Evolutionary conservation across 306 rosid genomes (phyloP).

Genomic region (Luffa acutangula): DNA sequence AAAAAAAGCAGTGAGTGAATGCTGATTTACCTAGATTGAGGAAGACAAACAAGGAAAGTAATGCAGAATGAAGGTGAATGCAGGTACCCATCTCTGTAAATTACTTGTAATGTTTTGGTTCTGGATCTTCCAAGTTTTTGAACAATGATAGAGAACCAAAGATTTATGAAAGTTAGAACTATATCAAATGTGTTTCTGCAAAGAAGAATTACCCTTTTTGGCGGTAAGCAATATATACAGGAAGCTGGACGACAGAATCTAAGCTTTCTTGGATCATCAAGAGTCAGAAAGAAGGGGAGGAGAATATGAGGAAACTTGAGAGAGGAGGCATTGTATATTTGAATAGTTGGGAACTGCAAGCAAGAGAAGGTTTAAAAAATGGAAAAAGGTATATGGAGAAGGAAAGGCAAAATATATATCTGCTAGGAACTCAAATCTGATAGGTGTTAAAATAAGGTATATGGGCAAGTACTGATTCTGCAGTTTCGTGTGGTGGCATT

Average conservation of each 20-base stretch:
- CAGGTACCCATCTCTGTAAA: constrained; percentile 41
- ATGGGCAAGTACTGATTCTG: not conserved
- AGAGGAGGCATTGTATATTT: constrained; percentile 49
- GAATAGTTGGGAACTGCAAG: constrained; percentile 61
- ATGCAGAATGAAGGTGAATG: constrained; percentile 22
- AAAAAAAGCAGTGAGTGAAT: not conserved
- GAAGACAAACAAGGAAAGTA: constrained; percentile 34
- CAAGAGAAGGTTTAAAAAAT: constrained; percentile 60
- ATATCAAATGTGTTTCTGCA: constrained; percentile 30
- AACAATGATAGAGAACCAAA: constrained; percentile 34
- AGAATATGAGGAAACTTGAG: constrained; percentile 97
- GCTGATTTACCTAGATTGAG: constrained; percentile 46
- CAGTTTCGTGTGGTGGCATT: not conserved
- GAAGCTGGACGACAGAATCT: constrained; percentile 46
- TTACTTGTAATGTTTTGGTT: constrained; percentile 19
- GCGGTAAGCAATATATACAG: constrained; percentile 26
- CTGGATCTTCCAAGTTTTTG: constrained; percentile 18
- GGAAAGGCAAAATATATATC: constrained; percentile 47
- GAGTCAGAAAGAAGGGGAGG: constrained; percentile 38
- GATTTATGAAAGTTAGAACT: constrained; percentile 28
- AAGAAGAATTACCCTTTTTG: constrained; percentile 35
- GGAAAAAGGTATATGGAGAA: constrained; percentile 24
- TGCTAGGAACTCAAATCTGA: constrained; percentile 35
- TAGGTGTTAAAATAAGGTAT: not conserved
- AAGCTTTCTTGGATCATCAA: constrained; percentile 69